These are phyloP conservation scores for Penicillium macrosclerotiorum DNA, from an alignment of 495 filamentous ascomycete species.

Conservation along the genomic window DNA sequence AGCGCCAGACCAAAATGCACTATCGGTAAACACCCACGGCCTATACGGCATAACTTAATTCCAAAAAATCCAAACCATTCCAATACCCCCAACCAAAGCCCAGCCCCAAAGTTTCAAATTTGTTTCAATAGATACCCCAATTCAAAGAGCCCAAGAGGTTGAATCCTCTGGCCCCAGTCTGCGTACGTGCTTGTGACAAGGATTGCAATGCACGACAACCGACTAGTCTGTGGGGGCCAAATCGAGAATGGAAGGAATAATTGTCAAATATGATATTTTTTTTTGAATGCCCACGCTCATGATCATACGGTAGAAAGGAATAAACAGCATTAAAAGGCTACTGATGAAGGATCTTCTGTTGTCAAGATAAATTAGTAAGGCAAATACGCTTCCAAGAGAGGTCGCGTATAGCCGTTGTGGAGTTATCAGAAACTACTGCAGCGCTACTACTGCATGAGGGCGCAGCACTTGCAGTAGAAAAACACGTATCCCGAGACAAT, in stretches of 20 bases:
- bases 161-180: background rate
- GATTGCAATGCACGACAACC: background rate
- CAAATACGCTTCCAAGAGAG: background rate
- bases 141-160: background rate
- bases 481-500: background rate
- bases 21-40: too few relatives aligned
- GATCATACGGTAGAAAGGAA: background rate
- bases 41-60: too few relatives aligned
- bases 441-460: background rate
- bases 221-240: background rate
- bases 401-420: background rate
- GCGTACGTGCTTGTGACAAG: background rate
- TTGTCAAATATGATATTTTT: background rate
- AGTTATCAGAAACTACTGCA: background rate
- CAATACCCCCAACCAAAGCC: too few relatives aligned
- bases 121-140: background rate
- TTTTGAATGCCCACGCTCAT: background rate
- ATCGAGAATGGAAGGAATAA: background rate
- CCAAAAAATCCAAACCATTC: too few relatives aligned
- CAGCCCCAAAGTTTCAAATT: background rate
- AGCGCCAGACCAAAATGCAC: too few relatives aligned
- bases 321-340: background rate
- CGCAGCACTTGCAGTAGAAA: background rate
- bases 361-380: background rate
- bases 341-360: background rate